Percentiles rank a stretch among this genome's conserved stretches.
Conservation (phyloP, 352 stramenopile species). For the Globisporangium uncinulatum region DNA sequence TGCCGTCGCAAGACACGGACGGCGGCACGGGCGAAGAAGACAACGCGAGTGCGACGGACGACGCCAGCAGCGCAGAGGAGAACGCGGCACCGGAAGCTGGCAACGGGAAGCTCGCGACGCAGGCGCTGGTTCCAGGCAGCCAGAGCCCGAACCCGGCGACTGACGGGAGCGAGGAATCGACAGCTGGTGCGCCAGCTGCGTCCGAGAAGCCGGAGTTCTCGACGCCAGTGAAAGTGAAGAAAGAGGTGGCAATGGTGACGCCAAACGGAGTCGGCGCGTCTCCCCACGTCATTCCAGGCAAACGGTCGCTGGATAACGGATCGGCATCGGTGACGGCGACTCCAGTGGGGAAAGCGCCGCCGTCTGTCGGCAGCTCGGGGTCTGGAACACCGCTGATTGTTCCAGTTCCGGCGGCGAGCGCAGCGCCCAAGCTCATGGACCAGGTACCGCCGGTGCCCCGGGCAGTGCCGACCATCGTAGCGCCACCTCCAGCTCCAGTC, state of each 20-base stretch:
- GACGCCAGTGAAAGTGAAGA: conserved; percentile 9
- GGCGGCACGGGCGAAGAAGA: conserved; percentile 29
- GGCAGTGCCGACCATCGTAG: conserved; percentile 25
- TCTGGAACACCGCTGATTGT: conserved; percentile 23
- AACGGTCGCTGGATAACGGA: conserved; percentile 30
- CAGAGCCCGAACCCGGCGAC: conserved; percentile 38
- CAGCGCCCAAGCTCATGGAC: neutral
- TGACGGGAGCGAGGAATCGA: conserved; percentile 18
- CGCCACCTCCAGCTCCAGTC: conserved; percentile 26
- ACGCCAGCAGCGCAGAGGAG: conserved; percentile 17
- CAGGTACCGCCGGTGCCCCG: conserved; percentile 13
- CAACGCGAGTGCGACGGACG: conserved; percentile 34
- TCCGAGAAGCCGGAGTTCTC: conserved; percentile 18
- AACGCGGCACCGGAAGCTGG: neutral
- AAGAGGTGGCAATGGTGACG: too few relatives aligned
- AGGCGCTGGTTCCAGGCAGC: conserved; percentile 3
- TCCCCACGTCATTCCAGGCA: conserved; percentile 25
- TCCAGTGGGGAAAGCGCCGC: conserved; percentile 19
- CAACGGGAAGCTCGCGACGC: neutral
- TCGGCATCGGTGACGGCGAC: conserved; percentile 15
- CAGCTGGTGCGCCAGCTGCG: conserved; percentile 11
- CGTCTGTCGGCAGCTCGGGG: neutral
- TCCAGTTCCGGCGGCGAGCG: conserved; percentile 20
- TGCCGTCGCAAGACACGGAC: conserved; percentile 55
- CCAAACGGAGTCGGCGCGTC: conserved; percentile 4